Conservation (phyloP, 768 basidiomycete species). For the Coprinellus aureogranulatus region DNA sequence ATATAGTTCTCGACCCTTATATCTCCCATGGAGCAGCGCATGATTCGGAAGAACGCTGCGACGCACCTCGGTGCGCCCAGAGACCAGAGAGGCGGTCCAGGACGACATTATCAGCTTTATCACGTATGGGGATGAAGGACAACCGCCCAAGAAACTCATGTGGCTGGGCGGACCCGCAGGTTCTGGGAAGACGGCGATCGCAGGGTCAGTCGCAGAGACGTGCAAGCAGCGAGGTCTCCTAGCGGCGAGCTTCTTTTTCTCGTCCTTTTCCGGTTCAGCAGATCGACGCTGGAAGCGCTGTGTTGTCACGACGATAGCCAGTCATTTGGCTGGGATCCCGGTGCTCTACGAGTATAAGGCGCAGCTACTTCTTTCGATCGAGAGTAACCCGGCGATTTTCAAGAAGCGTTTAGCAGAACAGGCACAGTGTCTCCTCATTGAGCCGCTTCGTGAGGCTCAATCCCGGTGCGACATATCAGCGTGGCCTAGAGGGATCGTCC, state of each 20-base stretch:
- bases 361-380: neutral
- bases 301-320: constrained; percentile 1
- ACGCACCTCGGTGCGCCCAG: neutral
- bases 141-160: neutral
- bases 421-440: neutral
- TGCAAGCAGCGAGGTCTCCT: constrained; percentile 1
- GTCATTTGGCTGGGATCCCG: neutral
- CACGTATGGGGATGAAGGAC: neutral
- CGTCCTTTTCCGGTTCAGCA: neutral
- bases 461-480: too few species aligned
- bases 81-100: neutral
- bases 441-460: neutral
- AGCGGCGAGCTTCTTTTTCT: constrained; percentile 14
- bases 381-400: neutral
- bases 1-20: neutral
- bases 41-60: neutral
- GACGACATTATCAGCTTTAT: constrained; percentile 6
- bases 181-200: constrained; percentile 11
- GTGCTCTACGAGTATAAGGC: neutral
- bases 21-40: neutral
- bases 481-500: constrained; percentile 1
- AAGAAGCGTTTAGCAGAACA: neutral
- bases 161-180: constrained; percentile 11
- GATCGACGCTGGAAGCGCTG: neutral
- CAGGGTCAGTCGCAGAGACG: constrained; percentile 6